phyloP scores from a whole-genome alignment of 129 eudicot species.

The Centella asiatica region DNA sequence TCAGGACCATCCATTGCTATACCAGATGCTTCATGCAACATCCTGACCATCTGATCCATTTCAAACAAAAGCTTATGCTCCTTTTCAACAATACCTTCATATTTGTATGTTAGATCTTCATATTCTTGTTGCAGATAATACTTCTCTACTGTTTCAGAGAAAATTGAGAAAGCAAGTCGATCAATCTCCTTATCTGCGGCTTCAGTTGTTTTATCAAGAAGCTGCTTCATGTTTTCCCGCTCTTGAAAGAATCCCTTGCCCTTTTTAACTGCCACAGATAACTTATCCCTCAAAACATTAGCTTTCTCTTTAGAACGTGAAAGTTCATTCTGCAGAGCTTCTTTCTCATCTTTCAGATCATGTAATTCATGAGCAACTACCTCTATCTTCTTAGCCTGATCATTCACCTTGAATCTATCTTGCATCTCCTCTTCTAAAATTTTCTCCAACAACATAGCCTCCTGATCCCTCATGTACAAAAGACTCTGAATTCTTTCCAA shows the following conservation, averaged over 20 bases:
- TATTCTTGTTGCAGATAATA: neutral
- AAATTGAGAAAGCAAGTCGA: neutral
- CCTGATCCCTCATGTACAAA: slow-evolving; percentile 10
- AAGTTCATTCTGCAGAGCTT: slow-evolving; percentile 5
- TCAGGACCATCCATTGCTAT: neutral
- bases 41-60: slow-evolving; percentile 6
- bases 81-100: neutral
- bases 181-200: slow-evolving; percentile 9
- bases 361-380: slow-evolving; percentile 3
- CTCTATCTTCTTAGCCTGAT: neutral
- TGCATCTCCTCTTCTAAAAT: slow-evolving; percentile 3
- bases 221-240: slow-evolving; percentile 28
- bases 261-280: slow-evolving; percentile 8
- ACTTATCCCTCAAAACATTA: slow-evolving; percentile 7
- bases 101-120: neutral
- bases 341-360: slow-evolving; percentile 9
- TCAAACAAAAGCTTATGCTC: slow-evolving; percentile 3
- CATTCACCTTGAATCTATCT: slow-evolving; percentile 1
- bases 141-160: slow-evolving; percentile 1
- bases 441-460: slow-evolving; percentile 11
- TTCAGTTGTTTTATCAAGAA: slow-evolving; percentile 40
- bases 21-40: slow-evolving; percentile 5
- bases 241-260: slow-evolving; percentile 12
- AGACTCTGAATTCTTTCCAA: slow-evolving; percentile 11
- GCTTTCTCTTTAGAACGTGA: slow-evolving; percentile 14